phyloP scores from a whole-genome alignment of 495 filamentous ascomycete species.

The Penicillium tannophilum region DNA sequence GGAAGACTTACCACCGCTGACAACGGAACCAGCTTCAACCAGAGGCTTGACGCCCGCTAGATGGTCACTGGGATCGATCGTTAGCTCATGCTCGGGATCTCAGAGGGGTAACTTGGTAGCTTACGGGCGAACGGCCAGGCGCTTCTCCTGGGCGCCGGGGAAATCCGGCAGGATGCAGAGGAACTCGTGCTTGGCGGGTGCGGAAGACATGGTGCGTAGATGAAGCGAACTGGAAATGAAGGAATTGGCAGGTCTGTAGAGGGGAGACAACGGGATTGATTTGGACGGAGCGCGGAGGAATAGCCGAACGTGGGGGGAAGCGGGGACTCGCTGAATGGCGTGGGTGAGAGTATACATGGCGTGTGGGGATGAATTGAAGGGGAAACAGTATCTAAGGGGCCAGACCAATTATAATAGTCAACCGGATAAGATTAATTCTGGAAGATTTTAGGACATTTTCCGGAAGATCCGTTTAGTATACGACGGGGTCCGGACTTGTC shows the following conservation, averaged over 20 bases:
- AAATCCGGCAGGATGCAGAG: conserved; percentile 84
- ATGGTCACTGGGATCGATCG: conserved; percentile 27
- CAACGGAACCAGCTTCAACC: conserved; percentile 35
- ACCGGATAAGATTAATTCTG: not conserved
- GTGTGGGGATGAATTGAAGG: conserved; percentile 1
- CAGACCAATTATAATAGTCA: not conserved
- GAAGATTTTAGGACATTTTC: conserved; percentile 1
- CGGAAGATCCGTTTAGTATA: not conserved
- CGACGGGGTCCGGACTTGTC: no score
- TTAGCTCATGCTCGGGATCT: not conserved
- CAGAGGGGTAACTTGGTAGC: conserved; percentile 28
- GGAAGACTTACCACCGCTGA: conserved; percentile 40
- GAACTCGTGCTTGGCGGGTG: conserved; percentile 69
- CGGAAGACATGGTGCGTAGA: conserved; percentile 34
- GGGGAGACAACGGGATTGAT: conserved; percentile 7
- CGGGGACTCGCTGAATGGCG: conserved; percentile 16
- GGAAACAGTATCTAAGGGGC: not conserved
- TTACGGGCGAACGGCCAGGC: conserved; percentile 73
- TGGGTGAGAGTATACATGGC: conserved; percentile 9
- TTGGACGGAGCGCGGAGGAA: conserved; percentile 14
- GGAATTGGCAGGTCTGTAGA: conserved; percentile 10
- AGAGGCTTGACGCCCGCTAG: conserved; percentile 38
- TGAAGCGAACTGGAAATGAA: conserved; percentile 2
- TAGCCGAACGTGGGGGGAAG: conserved; percentile 30
- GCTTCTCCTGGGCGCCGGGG: conserved; percentile 61